These are phyloP conservation scores for Fusarium abutilonis DNA, from an alignment of 2,329 filamentous ascomycete species.

Conservation along the genomic window DNA sequence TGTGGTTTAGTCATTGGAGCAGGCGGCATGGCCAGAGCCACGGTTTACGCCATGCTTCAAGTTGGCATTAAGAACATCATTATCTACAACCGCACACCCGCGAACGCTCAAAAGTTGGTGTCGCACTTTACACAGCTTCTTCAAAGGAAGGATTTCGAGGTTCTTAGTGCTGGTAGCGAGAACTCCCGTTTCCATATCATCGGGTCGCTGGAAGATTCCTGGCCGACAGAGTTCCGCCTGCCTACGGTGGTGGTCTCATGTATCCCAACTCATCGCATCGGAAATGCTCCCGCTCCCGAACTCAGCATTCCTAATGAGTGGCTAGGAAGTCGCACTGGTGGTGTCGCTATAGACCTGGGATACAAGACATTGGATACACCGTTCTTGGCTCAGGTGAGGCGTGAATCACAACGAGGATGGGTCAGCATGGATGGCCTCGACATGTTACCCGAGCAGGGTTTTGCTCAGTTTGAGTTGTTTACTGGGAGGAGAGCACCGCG, in stretches of 20 bases:
- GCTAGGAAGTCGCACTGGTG: constrained; percentile 77
- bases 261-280: constrained; percentile 75
- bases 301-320: constrained; percentile 75
- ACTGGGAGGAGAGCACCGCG: constrained; percentile 67
- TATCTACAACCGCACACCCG: constrained; percentile 75
- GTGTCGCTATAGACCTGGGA: constrained; percentile 78
- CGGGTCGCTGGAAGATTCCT: constrained; percentile 65
- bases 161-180: constrained; percentile 56
- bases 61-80: constrained; percentile 80
- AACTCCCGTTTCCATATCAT: constrained; percentile 67
- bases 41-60: constrained; percentile 81
- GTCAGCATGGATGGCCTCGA: constrained; percentile 80
- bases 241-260: constrained; percentile 82
- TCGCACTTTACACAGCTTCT: constrained; percentile 73
- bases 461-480: constrained; percentile 84
- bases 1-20: constrained; percentile 71
- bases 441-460: constrained; percentile 79
- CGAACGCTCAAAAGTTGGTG: constrained; percentile 74
- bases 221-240: constrained; percentile 69
- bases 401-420: constrained; percentile 70
- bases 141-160: constrained; percentile 54
- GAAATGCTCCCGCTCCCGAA: constrained; percentile 71
- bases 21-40: constrained; percentile 80
- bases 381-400: constrained; percentile 72
- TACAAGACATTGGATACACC: constrained; percentile 80